Base-by-base conservation (phyloP, 345 rosid genomes). In the Ricinus communis region DNA sequence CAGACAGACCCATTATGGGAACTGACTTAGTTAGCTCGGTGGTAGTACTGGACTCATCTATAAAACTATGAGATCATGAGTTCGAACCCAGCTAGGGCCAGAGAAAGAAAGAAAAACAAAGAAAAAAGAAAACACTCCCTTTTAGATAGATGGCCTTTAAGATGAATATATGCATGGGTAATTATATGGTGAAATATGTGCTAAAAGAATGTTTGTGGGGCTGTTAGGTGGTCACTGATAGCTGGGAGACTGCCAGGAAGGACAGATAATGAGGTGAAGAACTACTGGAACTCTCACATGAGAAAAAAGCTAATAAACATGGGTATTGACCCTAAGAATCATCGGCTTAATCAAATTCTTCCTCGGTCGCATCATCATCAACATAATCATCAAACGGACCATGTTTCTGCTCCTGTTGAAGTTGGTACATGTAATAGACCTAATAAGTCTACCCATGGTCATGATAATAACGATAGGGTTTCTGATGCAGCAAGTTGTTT, bases 261-360 rank as follows among this genome's bases (percentile, higher is more conserved):
- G 49, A 77, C 78, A 5, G 73, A 73, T 25, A 74, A 80, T 33
- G 78, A 77, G n/a, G 76, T 77, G 58, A 80, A 77, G 54, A 77
- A 77, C 31, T 71, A 74, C 18, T 77, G 81, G 79, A 81, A 71
- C 60, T 84, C 91, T 28, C 86, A 83, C 80, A 57, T 91, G 28
- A 80, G 81, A 67, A 85, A 67, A 65, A 91, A 89, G 76, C 91
- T 89, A 4, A 46, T 87, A 6, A 83, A 77, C 51, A 86, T 86
- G 95, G 95, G 97, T 49, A 84, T 91, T 25, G 91, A 91, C 72
- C 97, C 97, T 19, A 84, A 87, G 24, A 91, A 91, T 72, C 97
- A 91, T 68, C 84, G 85, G n/a, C 75, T 85, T 22, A 69, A 67
- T 71, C 82, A 76, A 24, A 55, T 24, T 63, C 75, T 73, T 41